Percentiles rank a stretch among this genome's conserved stretches.
Conservation (phyloP, 257 asterid species). For the Nicotiana knightiana region DNA sequence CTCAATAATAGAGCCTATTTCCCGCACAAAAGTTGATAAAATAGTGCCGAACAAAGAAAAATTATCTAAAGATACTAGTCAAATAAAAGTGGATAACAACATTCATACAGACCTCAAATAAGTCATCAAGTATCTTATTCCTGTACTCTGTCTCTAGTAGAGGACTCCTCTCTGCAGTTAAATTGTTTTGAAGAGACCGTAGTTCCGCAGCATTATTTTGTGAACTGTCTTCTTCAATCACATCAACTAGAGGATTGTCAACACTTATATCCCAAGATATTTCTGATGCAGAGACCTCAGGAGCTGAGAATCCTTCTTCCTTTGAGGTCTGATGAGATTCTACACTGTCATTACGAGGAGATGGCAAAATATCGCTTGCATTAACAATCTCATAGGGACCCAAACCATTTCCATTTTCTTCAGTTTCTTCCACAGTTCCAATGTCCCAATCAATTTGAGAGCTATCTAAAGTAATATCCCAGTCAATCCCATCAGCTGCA, state of each 20-base stretch:
- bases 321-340: slow-evolving; percentile 28
- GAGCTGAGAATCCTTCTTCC: slow-evolving; percentile 32
- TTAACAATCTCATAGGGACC: slow-evolving; percentile 92
- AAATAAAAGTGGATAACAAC: not conserved
- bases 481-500: slow-evolving; percentile 58
- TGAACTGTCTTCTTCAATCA: slow-evolving; percentile 30
- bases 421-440: slow-evolving; percentile 63
- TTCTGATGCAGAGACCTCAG: slow-evolving; percentile 42
- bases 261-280: slow-evolving; percentile 81
- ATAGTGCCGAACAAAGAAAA: not conserved
- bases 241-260: slow-evolving; percentile 46
- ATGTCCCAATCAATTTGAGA: slow-evolving; percentile 92
- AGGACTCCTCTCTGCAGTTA: slow-evolving; percentile 55
- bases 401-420: slow-evolving; percentile 74
- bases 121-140: slow-evolving; percentile 93
- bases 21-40: not conserved
- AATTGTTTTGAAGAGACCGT: slow-evolving; percentile 23
- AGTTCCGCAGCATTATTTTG: slow-evolving; percentile 26
- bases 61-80: not conserved
- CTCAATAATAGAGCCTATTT: not conserved
- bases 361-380: slow-evolving; percentile 62
- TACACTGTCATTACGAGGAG: slow-evolving; percentile 34
- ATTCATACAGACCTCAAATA: slow-evolving; percentile 63
- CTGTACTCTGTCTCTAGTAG: slow-evolving; percentile 90
- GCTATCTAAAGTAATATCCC: slow-evolving; percentile 85